Evolutionary conservation across 129 eudicot species (phyloP).

Genomic region (Artemisia tridentata): DNA sequence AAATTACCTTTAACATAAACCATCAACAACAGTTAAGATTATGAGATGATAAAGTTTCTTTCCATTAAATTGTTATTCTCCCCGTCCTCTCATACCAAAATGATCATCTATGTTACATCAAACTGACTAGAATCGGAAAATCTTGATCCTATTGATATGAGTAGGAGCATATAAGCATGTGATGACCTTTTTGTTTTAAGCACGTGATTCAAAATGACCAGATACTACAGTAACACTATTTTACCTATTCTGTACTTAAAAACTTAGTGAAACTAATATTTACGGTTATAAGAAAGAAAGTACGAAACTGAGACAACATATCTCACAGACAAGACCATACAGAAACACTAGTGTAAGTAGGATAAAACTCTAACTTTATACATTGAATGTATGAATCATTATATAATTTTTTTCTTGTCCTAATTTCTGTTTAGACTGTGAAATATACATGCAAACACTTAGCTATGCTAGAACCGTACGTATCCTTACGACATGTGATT

Average conservation of each 20-base stretch:
- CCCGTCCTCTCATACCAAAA: neutral
- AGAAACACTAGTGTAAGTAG: neutral
- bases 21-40: neutral
- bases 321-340: conserved; percentile 10
- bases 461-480: neutral
- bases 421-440: neutral
- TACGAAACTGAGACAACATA: neutral
- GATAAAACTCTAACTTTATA: neutral
- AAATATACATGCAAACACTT: neutral
- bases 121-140: neutral
- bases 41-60: neutral
- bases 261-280: neutral
- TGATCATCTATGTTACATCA: neutral
- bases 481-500: neutral
- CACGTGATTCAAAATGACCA: neutral
- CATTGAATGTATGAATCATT: neutral
- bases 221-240: neutral
- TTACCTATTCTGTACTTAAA: neutral
- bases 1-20: neutral
- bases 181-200: neutral
- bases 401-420: neutral
- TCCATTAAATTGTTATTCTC: neutral
- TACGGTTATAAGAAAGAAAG: neutral
- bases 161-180: neutral
- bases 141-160: neutral